Evolutionary conservation across 2,329 filamentous ascomycete species (phyloP), one percentile per base, ranked within the genome.

Genomic region (Geosmithia flava): DNA sequence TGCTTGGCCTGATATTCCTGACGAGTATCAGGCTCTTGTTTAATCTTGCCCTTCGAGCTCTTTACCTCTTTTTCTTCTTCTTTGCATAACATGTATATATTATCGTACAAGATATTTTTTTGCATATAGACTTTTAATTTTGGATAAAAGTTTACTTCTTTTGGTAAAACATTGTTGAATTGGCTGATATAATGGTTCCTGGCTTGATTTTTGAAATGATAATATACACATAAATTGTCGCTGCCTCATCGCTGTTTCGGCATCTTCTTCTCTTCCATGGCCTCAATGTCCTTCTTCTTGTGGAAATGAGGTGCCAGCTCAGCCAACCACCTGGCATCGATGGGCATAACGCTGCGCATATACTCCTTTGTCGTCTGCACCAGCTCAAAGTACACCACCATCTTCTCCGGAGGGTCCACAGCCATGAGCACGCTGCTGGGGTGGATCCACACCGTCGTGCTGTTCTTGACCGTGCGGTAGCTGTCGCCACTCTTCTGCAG

Each of bases 221-320:
- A 4, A 43, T 23, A 43, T 23, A 20, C n/a, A 42, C 20, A n/a
- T 20, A 43, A 43, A 11, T 13, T 23, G n/a, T 42, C 23, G 23
- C 23, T 27, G 23, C 23, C 27, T 37, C 11, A 57, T 47, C 60
- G 54, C 47, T 61, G 56, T 52, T 63, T 68, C 2, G 67, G 67
- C 66, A 69, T 69, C 57, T 68, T 95, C 69, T 79, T 86, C 51
- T 87, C 85, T 59, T 88, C 87, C 56, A 95, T 61, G 17, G 75
- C 81, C 59, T 96, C 91, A 41, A 96, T 64, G 60, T 96, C 89
- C 67, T 88, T 85, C 69, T 86, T 85, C 68, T 95, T 96, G 63
- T 96, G 87, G 60, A 89, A 95, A 68, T 97, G 93, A 52, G 91
- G 91, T 52, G 93, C 93, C 51, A 93, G 80, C 66, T 97, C 91